These are phyloP conservation scores for Chrysophaeum taylorii DNA, from an alignment of 352 stramenopile genomes.

Conservation along the genomic window DNA sequence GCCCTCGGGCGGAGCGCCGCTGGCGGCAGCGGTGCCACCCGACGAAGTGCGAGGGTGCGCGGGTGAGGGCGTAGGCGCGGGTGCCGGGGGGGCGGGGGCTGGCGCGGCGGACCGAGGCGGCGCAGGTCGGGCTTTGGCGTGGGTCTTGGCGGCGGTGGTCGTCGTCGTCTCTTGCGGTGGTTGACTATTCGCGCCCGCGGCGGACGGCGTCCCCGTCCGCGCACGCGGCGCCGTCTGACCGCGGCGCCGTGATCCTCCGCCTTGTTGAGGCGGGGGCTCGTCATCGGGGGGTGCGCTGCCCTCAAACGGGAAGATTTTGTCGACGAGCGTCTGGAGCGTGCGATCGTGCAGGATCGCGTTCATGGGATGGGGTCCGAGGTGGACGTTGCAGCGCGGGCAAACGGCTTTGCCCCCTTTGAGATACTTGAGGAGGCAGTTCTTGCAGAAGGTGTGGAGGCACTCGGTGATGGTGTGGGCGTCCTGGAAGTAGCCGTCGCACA, in stretches of 20 bases:
- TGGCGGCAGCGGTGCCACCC: no score
- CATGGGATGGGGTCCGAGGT: constrained; percentile 31
- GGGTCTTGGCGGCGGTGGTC: no score
- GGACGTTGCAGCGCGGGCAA: constrained; percentile 32
- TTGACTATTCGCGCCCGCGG: not conserved
- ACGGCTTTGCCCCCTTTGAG: constrained; percentile 27
- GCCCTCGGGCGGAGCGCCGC: no score
- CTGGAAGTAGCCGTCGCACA: constrained; percentile 44
- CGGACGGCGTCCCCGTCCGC: not conserved
- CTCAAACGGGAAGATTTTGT: constrained; percentile 36
- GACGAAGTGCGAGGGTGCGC: constrained; percentile 16
- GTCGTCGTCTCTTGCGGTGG: no score
- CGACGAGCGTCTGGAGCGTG: constrained; percentile 37
- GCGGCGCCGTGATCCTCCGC: constrained; percentile 25
- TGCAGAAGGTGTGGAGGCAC: constrained; percentile 48
- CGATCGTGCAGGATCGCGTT: constrained; percentile 32
- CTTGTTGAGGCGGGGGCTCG: constrained; percentile 20
- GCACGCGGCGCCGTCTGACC: constrained; percentile 5
- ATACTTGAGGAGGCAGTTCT: constrained; percentile 36
- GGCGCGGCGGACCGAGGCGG: no score
- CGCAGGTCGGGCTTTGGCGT: no score
- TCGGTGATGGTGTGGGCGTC: constrained; percentile 44
- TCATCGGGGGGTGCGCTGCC: no score
- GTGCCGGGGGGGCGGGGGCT: not conserved
- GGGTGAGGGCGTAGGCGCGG: not conserved